These are phyloP conservation scores for Alternaria solani DNA, from an alignment of 2,329 filamentous ascomycete species.

Conservation along the genomic window DNA sequence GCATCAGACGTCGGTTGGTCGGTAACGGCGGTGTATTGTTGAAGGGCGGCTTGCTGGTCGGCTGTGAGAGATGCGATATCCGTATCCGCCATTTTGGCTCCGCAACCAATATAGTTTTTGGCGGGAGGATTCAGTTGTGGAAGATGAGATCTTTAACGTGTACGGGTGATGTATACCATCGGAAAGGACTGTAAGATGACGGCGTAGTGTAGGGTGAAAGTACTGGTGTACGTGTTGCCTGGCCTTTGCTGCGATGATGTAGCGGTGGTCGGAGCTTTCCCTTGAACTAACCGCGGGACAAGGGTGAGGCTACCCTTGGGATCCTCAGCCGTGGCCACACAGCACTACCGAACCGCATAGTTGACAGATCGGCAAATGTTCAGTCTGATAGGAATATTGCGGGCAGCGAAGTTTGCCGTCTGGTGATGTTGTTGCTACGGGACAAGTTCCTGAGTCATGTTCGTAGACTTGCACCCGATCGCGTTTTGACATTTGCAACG, in stretches of 20 bases:
- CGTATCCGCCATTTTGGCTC: slow-evolving; percentile 47
- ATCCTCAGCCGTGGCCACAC: slow-evolving; percentile 19
- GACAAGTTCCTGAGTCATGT: not conserved
- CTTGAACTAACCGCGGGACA: slow-evolving; percentile 11
- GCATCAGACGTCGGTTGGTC: slow-evolving; percentile 81
- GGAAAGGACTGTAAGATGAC: slow-evolving; percentile 29
- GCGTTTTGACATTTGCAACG: not conserved
- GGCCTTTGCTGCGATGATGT: slow-evolving; percentile 27
- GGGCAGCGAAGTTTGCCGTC: too few relatives aligned
- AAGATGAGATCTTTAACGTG: not conserved
- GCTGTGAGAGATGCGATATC: slow-evolving; percentile 76
- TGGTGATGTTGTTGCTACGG: not conserved
- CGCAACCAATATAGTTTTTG: not conserved
- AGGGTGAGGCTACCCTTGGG: slow-evolving; percentile 22
- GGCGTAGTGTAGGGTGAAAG: slow-evolving; percentile 2
- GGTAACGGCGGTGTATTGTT: slow-evolving; percentile 89
- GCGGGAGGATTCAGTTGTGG: not conserved
- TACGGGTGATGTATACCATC: not conserved
- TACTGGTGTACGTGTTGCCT: slow-evolving; percentile 23
- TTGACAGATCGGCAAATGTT: not conserved
- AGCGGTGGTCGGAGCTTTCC: slow-evolving; percentile 24
- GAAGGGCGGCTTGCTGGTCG: slow-evolving; percentile 81
- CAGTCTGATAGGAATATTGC: too few relatives aligned
- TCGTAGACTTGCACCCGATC: not conserved
- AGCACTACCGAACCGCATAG: slow-evolving; percentile 6